A percentile compares a stretch with the other conserved stretches of the same genome.
These are phyloP conservation scores for Buxus sempervirens DNA, from an alignment of 164 flowering plant species.

Conservation along the genomic window DNA sequence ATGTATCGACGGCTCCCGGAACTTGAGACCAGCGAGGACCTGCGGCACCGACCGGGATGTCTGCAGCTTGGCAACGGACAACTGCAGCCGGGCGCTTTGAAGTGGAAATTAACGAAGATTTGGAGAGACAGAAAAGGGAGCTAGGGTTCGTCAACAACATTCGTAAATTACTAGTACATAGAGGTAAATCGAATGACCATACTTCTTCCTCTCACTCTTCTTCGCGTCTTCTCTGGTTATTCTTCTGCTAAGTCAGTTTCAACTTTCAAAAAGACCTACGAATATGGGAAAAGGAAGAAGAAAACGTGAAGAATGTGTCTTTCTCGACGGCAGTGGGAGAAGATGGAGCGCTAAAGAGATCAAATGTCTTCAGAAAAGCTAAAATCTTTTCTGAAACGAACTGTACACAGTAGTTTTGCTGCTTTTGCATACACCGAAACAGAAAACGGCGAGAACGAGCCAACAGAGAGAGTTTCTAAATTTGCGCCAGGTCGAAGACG, in stretches of 20 bases:
- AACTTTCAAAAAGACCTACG: neutral
- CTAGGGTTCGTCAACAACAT: constrained; percentile 45
- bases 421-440: too few relatives aligned
- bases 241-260: too few relatives aligned
- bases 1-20: constrained; percentile 26
- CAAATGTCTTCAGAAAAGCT: too few relatives aligned
- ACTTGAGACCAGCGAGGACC: constrained; percentile 38
- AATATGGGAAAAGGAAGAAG: neutral
- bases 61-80: constrained; percentile 45
- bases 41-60: constrained; percentile 28
- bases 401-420: too few relatives aligned
- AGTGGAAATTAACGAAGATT: neutral
- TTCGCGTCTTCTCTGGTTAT: neutral
- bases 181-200: neutral
- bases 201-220: neutral
- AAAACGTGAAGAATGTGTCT: neutral
- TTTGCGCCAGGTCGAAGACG: too few relatives aligned
- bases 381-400: too few relatives aligned
- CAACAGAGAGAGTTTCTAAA: too few relatives aligned
- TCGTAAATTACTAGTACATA: constrained; percentile 7
- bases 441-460: too few relatives aligned
- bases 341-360: too few relatives aligned
- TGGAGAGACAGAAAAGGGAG: constrained; percentile 16
- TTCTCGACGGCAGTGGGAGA: too few relatives aligned
- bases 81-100: constrained; percentile 3